Evolutionary conservation across 371 early-diverging fungal species (phyloP).

Genomic region (Entomophthora muscae): DNA sequence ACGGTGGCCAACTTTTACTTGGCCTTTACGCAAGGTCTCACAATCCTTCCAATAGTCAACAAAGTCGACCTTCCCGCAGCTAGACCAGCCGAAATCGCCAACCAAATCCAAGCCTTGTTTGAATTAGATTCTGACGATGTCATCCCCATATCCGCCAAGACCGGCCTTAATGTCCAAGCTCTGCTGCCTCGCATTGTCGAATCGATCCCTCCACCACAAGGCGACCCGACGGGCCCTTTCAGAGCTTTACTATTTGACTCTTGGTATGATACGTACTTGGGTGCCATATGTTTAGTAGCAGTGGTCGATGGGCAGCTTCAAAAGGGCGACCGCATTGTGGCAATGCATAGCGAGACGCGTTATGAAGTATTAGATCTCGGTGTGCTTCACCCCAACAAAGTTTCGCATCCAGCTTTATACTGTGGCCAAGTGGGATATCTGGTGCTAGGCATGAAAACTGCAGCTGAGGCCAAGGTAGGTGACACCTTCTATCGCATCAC

Average conservation of each 20-base stretch:
- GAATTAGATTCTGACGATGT: conserved; percentile 50
- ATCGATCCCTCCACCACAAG: conserved; percentile 52
- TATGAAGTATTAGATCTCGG: conserved; percentile 90
- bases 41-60: conserved; percentile 82
- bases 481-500: conserved; percentile 66
- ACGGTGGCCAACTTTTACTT: conserved; percentile 92
- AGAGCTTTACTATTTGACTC: conserved; percentile 82
- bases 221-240: conserved; percentile 41
- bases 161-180: conserved; percentile 55
- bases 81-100: conserved; percentile 50
- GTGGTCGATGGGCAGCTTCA: conserved; percentile 66
- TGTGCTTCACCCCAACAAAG: conserved; percentile 83
- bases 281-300: conserved; percentile 84
- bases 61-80: conserved; percentile 90
- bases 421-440: conserved; percentile 94
- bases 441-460: conserved; percentile 78
- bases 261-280: conserved; percentile 91
- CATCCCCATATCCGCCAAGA: conserved; percentile 69
- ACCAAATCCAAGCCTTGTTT: conserved; percentile 73
- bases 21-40: conserved; percentile 74
- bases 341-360: conserved; percentile 45
- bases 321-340: conserved; percentile 71
- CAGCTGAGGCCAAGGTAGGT: conserved; percentile 87
- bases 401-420: conserved; percentile 30
- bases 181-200: conserved; percentile 66